These are phyloP conservation scores for Aphanomyces invadans DNA, from an alignment of 352 stramenopile genomes.

Conservation along the genomic window DNA sequence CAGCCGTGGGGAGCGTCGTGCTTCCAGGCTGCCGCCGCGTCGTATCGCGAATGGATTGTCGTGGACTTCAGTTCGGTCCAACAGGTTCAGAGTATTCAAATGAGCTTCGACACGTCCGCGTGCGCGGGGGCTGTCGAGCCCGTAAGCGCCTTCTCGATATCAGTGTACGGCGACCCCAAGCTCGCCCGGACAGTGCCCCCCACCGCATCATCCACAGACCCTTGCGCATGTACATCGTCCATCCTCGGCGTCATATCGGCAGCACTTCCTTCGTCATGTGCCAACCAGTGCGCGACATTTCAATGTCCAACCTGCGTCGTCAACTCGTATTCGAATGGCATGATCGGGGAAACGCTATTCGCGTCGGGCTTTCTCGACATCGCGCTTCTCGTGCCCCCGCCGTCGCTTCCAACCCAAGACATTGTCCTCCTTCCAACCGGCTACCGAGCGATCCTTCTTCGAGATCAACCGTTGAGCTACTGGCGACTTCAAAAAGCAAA, in stretches of 20 bases:
- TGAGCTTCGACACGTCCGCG: slow-evolving; percentile 34
- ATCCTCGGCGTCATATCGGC: neutral
- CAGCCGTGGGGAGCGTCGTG: slow-evolving; percentile 34
- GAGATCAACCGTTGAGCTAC: slow-evolving; percentile 51
- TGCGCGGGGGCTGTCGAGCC: slow-evolving; percentile 35
- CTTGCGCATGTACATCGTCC: slow-evolving; percentile 30
- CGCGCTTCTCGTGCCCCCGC: slow-evolving; percentile 35
- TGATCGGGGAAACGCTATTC: slow-evolving; percentile 24
- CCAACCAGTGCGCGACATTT: neutral
- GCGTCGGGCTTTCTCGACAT: slow-evolving; percentile 51
- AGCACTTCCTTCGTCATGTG: slow-evolving; percentile 1
- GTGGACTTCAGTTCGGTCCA: slow-evolving; percentile 38
- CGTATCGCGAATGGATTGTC: slow-evolving; percentile 62
- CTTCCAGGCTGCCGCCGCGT: slow-evolving; percentile 36
- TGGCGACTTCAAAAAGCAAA: slow-evolving; percentile 44
- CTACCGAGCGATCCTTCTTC: slow-evolving; percentile 41
- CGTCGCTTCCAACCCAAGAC: slow-evolving; percentile 33
- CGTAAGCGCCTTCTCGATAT: slow-evolving; percentile 38
- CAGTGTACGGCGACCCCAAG: slow-evolving; percentile 30
- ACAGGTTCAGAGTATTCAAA: slow-evolving; percentile 43
- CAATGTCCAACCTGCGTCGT: neutral
- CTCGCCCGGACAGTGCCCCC: neutral
- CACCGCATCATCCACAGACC: neutral
- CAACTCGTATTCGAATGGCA: neutral
- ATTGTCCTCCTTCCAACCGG: slow-evolving; percentile 47